These are phyloP conservation scores for Penicillium samsonianum DNA, from an alignment of 495 filamentous ascomycete genomes.

Conservation along the genomic window DNA sequence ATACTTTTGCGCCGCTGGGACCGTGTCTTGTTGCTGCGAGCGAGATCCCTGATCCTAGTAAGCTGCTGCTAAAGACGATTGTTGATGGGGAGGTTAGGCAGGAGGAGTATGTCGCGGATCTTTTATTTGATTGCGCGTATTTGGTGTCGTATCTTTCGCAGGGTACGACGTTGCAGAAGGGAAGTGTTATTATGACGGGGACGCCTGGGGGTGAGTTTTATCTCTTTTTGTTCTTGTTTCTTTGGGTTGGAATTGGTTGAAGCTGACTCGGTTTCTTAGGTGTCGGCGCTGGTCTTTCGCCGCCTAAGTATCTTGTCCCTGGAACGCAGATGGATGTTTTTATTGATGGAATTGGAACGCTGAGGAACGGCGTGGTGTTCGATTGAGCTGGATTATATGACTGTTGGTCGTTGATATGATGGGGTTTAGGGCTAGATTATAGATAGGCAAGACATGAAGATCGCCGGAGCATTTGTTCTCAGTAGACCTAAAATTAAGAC, in stretches of 20 bases:
- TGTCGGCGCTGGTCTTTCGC: slow-evolving; percentile 35
- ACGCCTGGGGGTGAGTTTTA: slow-evolving; percentile 47
- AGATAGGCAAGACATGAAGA: background rate
- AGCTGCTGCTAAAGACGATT: slow-evolving; percentile 56
- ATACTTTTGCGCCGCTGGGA: slow-evolving; percentile 73
- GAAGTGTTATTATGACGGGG: slow-evolving; percentile 75
- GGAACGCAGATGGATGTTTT: slow-evolving; percentile 43
- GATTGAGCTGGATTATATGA: slow-evolving; percentile 2
- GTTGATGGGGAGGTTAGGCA: slow-evolving; percentile 67
- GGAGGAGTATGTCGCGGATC: slow-evolving; percentile 62
- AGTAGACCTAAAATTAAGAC: background rate
- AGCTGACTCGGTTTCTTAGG: slow-evolving; percentile 17
- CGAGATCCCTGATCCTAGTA: slow-evolving; percentile 54
- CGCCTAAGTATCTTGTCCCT: slow-evolving; percentile 37
- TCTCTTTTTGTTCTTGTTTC: background rate
- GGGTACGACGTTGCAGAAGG: slow-evolving; percentile 71
- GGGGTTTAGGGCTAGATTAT: background rate
- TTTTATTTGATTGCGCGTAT: slow-evolving; percentile 69
- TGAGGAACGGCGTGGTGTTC: slow-evolving; percentile 35
- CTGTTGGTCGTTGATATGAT: background rate
- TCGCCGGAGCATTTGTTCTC: background rate
- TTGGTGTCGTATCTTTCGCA: slow-evolving; percentile 67
- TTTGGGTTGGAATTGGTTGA: background rate
- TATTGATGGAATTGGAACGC: slow-evolving; percentile 38
- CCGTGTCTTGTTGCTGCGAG: slow-evolving; percentile 45